A percentile compares a stretch with the other conserved stretches of the same genome.
Conservation (phyloP, 202 grass and related monocot species). For the Sporobolus alterniflorus region DNA sequence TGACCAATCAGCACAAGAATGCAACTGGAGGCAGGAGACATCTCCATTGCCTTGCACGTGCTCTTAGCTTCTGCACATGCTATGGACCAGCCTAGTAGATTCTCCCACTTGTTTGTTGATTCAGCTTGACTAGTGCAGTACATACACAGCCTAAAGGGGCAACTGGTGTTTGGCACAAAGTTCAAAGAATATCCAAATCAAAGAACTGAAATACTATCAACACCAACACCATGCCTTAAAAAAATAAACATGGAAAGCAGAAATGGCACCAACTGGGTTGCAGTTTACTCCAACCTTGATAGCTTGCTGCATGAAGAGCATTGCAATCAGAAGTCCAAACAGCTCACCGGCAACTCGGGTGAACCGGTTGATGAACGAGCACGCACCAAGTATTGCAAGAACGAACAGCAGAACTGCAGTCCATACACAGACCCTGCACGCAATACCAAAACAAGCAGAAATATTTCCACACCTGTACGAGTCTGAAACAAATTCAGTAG, state of each 20-base stretch:
- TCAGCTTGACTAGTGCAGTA: constrained; percentile 22
- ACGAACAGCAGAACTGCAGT: constrained; percentile 86
- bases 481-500: background rate
- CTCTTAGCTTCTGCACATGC: constrained; percentile 45
- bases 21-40: background rate
- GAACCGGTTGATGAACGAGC: constrained; percentile 95
- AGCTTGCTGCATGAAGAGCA: constrained; percentile 99
- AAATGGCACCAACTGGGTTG: background rate
- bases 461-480: constrained; percentile 1
- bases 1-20: constrained; percentile 18
- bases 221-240: background rate
- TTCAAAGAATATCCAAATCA: constrained; percentile 19
- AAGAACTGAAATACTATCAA: background rate
- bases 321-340: constrained; percentile 97
- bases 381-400: constrained; percentile 80
- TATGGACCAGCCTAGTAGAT: constrained; percentile 17
- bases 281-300: constrained; percentile 70
- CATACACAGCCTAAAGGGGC: background rate
- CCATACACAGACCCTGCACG: constrained; percentile 94
- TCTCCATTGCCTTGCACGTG: constrained; percentile 35
- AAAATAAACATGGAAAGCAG: constrained; percentile 17
- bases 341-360: constrained; percentile 95
- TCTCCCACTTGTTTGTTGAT: constrained; percentile 12
- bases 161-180: constrained; percentile 3
- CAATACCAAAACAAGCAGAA: constrained; percentile 11